Percentiles rank a stretch among this genome's conserved stretches.
phyloP scores from a whole-genome alignment of 305 asterid genomes.

The Solanum aculeatissimum region DNA sequence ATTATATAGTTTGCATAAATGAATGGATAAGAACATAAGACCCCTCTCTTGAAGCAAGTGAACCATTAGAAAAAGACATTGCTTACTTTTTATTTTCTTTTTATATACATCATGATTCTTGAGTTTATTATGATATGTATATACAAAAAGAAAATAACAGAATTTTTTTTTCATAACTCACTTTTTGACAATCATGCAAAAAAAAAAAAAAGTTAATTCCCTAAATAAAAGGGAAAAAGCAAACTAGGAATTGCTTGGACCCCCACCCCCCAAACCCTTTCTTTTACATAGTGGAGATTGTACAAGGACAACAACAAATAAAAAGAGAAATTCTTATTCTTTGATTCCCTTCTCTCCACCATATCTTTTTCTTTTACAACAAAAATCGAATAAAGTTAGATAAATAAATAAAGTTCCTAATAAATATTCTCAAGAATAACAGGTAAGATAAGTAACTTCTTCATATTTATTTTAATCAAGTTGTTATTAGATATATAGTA shows the following conservation, averaged over 20 bases:
- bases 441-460: neutral
- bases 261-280: slow-evolving; percentile 5
- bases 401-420: slow-evolving; percentile 11
- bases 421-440: neutral
- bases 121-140: neutral
- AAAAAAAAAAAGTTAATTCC: neutral
- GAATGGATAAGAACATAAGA: neutral
- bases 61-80: neutral
- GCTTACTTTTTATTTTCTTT: neutral
- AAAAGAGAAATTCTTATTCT: slow-evolving; percentile 38
- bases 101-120: neutral
- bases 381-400: slow-evolving; percentile 37
- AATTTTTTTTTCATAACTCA: neutral
- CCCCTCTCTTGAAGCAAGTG: neutral
- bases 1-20: neutral
- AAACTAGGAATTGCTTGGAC: neutral
- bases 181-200: neutral
- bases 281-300: slow-evolving; percentile 31
- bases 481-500: neutral
- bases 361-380: slow-evolving; percentile 13
- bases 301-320: neutral
- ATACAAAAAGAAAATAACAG: neutral
- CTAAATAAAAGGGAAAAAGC: neutral
- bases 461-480: neutral
- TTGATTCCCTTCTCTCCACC: slow-evolving; percentile 52